These are phyloP conservation scores for Pelargonium myrrhifolium DNA, from an alignment of 441 rosid genomes.

Conservation along the genomic window DNA sequence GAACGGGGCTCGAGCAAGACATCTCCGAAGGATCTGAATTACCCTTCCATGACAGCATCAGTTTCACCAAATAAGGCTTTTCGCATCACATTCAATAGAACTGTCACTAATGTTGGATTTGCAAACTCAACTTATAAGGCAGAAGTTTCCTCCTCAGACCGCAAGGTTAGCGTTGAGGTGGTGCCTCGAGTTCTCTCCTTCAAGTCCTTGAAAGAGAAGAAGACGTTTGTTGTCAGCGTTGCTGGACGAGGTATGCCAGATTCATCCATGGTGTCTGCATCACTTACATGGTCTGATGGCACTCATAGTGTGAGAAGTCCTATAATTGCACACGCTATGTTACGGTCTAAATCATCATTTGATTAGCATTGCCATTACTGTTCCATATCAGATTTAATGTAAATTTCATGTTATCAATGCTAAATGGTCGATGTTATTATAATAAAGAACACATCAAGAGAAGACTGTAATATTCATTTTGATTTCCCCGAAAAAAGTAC, in stretches of 20 bases:
- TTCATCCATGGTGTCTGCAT: slow-evolving; percentile 13
- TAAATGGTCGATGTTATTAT: no score
- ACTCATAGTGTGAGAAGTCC: slow-evolving; percentile 30
- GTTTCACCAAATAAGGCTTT: slow-evolving; percentile 14
- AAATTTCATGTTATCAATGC: no score
- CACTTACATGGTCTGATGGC: slow-evolving; percentile 41
- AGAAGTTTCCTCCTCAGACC: not conserved
- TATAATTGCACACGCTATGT: slow-evolving; percentile 14
- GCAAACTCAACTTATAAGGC: slow-evolving; percentile 34
- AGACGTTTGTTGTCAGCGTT: slow-evolving; percentile 32
- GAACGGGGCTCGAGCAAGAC: slow-evolving; percentile 1
- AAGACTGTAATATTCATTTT: no score
- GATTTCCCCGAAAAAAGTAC: no score
- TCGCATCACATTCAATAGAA: slow-evolving; percentile 24
- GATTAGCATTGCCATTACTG: not conserved
- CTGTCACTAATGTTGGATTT: slow-evolving; percentile 44
- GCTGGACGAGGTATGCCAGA: slow-evolving; percentile 14
- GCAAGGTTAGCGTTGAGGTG: slow-evolving; percentile 20
- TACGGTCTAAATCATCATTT: not conserved
- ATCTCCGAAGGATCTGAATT: slow-evolving; percentile 31
- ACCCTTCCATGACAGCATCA: slow-evolving; percentile 33
- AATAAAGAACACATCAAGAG: no score
- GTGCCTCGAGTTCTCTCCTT: slow-evolving; percentile 30
- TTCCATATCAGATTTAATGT: no score
- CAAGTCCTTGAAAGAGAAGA: slow-evolving; percentile 27